Evolutionary conservation across 2,329 filamentous ascomycete species (phyloP).

Genomic region (Tricladium varicosporioides): DNA sequence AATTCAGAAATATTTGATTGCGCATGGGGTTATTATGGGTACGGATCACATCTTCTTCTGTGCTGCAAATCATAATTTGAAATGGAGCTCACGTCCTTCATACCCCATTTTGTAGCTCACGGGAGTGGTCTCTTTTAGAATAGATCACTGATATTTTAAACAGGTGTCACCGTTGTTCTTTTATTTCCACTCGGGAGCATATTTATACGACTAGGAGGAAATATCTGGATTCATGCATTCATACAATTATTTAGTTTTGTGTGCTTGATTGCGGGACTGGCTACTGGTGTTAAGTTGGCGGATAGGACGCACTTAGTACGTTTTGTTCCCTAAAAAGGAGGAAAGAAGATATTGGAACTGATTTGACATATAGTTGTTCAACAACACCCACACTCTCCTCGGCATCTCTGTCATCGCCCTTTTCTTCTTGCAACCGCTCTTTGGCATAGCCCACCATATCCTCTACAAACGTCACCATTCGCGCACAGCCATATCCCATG

Average conservation of each 20-base stretch:
- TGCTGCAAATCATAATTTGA: too few relatives aligned
- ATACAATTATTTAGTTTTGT: neutral
- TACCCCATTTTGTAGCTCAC: too few relatives aligned
- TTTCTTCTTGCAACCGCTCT: conserved; percentile 55
- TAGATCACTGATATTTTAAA: neutral
- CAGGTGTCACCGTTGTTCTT: neutral
- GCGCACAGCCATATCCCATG: conserved; percentile 51
- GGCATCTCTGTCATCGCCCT: conserved; percentile 54
- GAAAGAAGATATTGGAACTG: neutral
- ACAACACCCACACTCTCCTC: conserved; percentile 52
- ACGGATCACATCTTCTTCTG: too few relatives aligned
- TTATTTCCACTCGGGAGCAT: neutral
- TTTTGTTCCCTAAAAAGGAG: neutral
- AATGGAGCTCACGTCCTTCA: too few relatives aligned
- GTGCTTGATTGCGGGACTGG: neutral
- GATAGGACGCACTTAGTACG: neutral
- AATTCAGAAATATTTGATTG: too few relatives aligned
- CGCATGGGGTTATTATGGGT: too few relatives aligned
- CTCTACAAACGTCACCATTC: conserved; percentile 47
- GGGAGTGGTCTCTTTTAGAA: too few relatives aligned
- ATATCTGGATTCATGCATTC: neutral
- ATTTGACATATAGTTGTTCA: conserved; percentile 46
- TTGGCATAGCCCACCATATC: conserved; percentile 57
- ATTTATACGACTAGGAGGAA: neutral
- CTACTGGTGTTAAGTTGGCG: neutral